Base-by-base conservation (phyloP, 306 rosid species). In the Dryas octopetala region DNA sequence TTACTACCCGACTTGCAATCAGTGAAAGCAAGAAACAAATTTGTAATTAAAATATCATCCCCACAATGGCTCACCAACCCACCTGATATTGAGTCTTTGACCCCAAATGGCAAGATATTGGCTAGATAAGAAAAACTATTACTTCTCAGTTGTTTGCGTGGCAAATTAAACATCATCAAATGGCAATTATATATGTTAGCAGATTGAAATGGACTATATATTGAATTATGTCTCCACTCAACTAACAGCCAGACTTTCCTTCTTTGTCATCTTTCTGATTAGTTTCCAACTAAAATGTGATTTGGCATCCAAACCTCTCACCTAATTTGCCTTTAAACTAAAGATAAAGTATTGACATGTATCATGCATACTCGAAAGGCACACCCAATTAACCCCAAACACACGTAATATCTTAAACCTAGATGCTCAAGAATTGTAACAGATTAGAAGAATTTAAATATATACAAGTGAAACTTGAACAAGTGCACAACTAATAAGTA, bases 271-370 rank as follows among this genome's bases (percentile, higher is more conserved):
- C 28, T 60, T 66, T 46, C 79, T 43, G 1, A 71, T 54, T 54
- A 66, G 43, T 68, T 17, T 75, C 73, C 83, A 79, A 54, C 78
- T 71, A 79, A 72, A 16, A 4, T 41, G 74, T 62, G 12, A 62
- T 54, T 32, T 62, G 47, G 50, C 61, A 66, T 52, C 52, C 43
- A 26, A 52, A 72, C 68, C 3, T 47, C 19, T 65, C 59, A 59
- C 76, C 76, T 50, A 75, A 71, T 66, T 32, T 80, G 72, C 66
- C 81, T 70, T 77, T 69, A 72, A 54, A 47, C 26, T 47, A 2
- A 57, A 80, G 83, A 70, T 47, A 65, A 81, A 61, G 46, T 32
- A 26, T 75, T 51, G 79, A 71, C 71, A 76, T 74, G 64, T 67
- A 32, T 32, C 38, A 32, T 40, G 69, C 67, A 60, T 73, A 44